Conservation (phyloP, 495 filamentous ascomycete species). For the Penicillium herquei region DNA sequence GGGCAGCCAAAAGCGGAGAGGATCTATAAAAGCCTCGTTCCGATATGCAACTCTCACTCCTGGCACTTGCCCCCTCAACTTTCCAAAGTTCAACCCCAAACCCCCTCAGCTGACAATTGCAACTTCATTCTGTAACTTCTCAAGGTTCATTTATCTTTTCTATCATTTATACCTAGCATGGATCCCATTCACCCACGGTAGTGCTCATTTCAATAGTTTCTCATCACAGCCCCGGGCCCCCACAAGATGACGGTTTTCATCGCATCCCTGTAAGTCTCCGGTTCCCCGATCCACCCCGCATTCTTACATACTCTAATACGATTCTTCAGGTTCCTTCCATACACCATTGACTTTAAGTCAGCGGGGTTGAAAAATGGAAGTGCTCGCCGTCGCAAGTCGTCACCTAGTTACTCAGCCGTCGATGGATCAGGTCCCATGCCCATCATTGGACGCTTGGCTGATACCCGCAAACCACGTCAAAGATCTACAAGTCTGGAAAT, state of each 20-base stretch:
- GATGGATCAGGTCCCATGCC: constrained; percentile 41
- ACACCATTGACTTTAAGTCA: constrained; percentile 38
- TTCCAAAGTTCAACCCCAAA: background rate
- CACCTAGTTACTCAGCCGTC: constrained; percentile 23
- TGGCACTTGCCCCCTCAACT: background rate
- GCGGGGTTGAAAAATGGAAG: constrained; percentile 12
- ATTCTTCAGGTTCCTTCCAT: constrained; percentile 33
- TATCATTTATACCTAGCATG: background rate
- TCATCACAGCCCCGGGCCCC: background rate
- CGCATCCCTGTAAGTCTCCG: constrained; percentile 29
- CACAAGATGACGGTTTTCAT: constrained; percentile 21
- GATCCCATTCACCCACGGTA: background rate
- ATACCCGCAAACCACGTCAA: constrained; percentile 19
- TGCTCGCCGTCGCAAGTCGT: constrained; percentile 24
- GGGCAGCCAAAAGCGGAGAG: constrained; percentile 10
- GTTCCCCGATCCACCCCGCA: background rate
- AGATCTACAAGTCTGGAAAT: constrained; percentile 37
- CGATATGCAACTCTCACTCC: background rate
- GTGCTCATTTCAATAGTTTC: background rate
- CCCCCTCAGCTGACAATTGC: constrained; percentile 7
- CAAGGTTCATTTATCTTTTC: background rate
- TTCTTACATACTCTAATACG: constrained; percentile 5
- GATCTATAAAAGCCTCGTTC: constrained; percentile 5
- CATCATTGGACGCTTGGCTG: constrained; percentile 31
- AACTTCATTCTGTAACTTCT: background rate